Evolutionary conservation across 2,329 filamentous ascomycete species (phyloP), one percentile per base, ranked within the genome.

Genomic region (Fusarium albosuccineum): DNA sequence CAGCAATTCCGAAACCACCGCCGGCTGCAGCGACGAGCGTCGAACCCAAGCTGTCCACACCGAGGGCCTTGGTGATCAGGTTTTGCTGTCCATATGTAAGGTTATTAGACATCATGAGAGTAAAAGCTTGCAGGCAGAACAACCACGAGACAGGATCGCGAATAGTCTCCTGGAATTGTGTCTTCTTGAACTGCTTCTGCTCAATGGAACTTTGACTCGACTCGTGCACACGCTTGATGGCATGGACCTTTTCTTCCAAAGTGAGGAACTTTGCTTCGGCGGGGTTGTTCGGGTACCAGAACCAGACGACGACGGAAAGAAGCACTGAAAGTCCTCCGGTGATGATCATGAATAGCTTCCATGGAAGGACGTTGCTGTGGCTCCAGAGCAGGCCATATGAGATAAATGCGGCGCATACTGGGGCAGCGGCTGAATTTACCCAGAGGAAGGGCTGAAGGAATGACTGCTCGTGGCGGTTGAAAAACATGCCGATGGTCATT

Each of bases 311-410:
- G 6, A 77, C 53, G 3, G 77, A 68, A 6, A 80, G 67, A 6
- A 79, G 13, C 1, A 80, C 50, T 0, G 78, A 77, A 2, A 78
- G 37, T 0, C 75, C 70, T 16, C 79, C 80, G 0, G 77, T 80
- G 34, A 78, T 70, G 10, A 82, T 75, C 74, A 79, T 79, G 49
- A 80, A 77, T 1, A 80, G 62, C 60, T 81, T 80, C 78, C 80
- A 80, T 2, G 78, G 77, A 2, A 75, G 64, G 3, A 79, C 73
- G 4, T 60, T 40, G 13, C 73, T 73, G 6, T 75, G 67, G 37
- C 67, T 77, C 60, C 75, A 82, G 3, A 82, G 74, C 0, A 82
- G 73, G 1, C 80, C 81, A 53, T 82, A 82, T 1, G 80, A 77
- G 4, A 82, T 71, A 26, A 82, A 76, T 0, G 77, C 80, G 0